These are phyloP conservation scores for Cutaneotrichosporon sp. DNA, from an alignment of 1,284 basidiomycete genomes.

Conservation along the genomic window DNA sequence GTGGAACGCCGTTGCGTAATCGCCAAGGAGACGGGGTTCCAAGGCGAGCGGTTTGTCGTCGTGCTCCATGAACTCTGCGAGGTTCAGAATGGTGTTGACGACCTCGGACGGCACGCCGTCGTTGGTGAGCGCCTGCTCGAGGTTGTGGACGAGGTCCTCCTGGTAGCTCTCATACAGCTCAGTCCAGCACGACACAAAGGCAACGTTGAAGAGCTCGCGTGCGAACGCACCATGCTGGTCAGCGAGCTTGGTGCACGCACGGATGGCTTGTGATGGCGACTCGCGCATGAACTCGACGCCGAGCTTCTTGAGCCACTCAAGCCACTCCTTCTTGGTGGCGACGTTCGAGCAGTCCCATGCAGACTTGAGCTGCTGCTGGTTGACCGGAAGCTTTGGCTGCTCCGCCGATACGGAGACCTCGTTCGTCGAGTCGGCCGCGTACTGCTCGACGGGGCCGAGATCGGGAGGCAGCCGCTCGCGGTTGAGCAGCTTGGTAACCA, in stretches of 20 bases:
- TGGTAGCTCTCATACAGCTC: constrained; percentile 96
- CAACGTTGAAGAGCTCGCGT: constrained; percentile 95
- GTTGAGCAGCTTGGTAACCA: constrained; percentile 84
- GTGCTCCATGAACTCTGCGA: constrained; percentile 99
- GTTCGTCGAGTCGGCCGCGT: constrained; percentile 33
- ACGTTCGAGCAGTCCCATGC: constrained; percentile 91
- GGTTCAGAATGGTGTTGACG: constrained; percentile 87
- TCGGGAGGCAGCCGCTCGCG: constrained; percentile 82
- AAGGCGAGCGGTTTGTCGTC: constrained; percentile 96
- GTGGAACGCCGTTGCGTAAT: constrained; percentile 87
- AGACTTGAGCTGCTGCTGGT: constrained; percentile 95
- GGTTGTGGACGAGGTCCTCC: constrained; percentile 88
- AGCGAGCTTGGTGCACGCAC: constrained; percentile 91
- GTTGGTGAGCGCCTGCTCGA: constrained; percentile 83
- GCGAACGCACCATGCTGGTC: constrained; percentile 89
- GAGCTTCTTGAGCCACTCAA: constrained; percentile 90
- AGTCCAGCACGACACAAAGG: constrained; percentile 96
- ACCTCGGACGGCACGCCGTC: constrained; percentile 80
- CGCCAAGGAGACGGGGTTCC: constrained; percentile 87
- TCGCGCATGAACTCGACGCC: constrained; percentile 98
- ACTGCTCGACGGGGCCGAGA: constrained; percentile 55
- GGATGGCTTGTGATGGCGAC: constrained; percentile 92
- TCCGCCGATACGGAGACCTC: constrained; percentile 58
- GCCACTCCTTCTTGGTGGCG: constrained; percentile 84
- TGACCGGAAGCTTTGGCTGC: constrained; percentile 85